Conservation (phyloP, 306 rosid genomes). For the Pyrus pyrifolia region DNA sequence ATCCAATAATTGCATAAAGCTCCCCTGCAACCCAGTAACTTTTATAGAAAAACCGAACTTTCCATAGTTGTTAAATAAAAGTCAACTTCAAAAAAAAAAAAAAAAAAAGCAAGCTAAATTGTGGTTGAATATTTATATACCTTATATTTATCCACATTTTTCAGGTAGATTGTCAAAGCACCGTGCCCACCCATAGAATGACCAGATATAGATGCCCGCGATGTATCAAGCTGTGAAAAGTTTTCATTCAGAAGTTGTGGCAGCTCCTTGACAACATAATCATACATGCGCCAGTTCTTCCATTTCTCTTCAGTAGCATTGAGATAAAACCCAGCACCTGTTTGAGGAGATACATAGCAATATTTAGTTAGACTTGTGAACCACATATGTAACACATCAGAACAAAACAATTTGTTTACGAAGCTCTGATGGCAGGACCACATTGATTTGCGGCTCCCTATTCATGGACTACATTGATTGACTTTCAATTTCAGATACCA, state of each 20-base stretch:
- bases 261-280: conserved; percentile 81
- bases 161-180: conserved; percentile 81
- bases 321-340: conserved; percentile 96
- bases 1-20: neutral
- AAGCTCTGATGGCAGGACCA: too few species aligned
- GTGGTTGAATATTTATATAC: conserved; percentile 13
- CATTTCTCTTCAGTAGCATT: conserved; percentile 95
- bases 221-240: conserved; percentile 74
- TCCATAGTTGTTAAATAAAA: neutral
- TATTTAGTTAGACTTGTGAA: too few species aligned
- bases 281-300: conserved; percentile 98
- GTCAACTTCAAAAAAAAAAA: neutral
- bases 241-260: conserved; percentile 67
- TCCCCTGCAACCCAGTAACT: neutral
- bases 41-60: neutral
- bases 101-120: too few species aligned
- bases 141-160: conserved; percentile 82
- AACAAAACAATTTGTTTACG: too few species aligned
- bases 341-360: neutral
- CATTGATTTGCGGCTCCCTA: too few species aligned
- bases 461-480: too few species aligned
- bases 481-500: too few species aligned
- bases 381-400: too few species aligned
- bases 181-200: conserved; percentile 99
- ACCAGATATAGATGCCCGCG: conserved; percentile 77